Conservation (phyloP, 495 filamentous ascomycete species). For the Apiosordaria backusii region DNA sequence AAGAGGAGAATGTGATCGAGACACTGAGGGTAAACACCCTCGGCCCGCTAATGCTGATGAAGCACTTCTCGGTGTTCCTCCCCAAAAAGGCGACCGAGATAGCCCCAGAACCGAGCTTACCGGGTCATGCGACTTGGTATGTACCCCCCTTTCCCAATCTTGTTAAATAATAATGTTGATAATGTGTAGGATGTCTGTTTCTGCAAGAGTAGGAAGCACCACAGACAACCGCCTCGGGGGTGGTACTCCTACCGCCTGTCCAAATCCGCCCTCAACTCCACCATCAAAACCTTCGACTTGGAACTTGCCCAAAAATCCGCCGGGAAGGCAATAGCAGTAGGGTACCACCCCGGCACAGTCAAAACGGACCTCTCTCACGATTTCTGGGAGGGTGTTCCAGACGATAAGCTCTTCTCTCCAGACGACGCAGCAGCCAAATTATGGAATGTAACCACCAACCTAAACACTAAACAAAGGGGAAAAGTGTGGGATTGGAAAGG, state of each 20-base stretch:
- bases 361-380: slow-evolving; percentile 68
- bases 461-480: slow-evolving; percentile 55
- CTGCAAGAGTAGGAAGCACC: slow-evolving; percentile 72
- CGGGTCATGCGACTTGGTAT: slow-evolving; percentile 52
- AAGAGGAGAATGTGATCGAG: slow-evolving; percentile 51
- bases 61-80: slow-evolving; percentile 66
- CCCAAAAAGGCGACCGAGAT: slow-evolving; percentile 46
- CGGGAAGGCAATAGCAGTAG: slow-evolving; percentile 60
- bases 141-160: neutral
- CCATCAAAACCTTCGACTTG: slow-evolving; percentile 72
- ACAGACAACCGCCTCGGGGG: slow-evolving; percentile 67
- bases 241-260: slow-evolving; percentile 74
- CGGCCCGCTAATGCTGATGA: slow-evolving; percentile 70
- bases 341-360: slow-evolving; percentile 81
- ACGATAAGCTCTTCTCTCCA: slow-evolving; percentile 55
- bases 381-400: slow-evolving; percentile 49
- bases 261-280: slow-evolving; percentile 68
- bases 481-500: slow-evolving; percentile 77
- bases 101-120: slow-evolving; percentile 12
- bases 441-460: slow-evolving; percentile 50
- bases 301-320: slow-evolving; percentile 53
- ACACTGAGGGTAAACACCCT: slow-evolving; percentile 68
- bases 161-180: neutral
- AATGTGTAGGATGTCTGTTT: slow-evolving; percentile 57
- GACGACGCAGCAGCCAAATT: slow-evolving; percentile 60